Conservation (phyloP, 2,329 filamentous ascomycete species). For the Diaporthe eres region DNA sequence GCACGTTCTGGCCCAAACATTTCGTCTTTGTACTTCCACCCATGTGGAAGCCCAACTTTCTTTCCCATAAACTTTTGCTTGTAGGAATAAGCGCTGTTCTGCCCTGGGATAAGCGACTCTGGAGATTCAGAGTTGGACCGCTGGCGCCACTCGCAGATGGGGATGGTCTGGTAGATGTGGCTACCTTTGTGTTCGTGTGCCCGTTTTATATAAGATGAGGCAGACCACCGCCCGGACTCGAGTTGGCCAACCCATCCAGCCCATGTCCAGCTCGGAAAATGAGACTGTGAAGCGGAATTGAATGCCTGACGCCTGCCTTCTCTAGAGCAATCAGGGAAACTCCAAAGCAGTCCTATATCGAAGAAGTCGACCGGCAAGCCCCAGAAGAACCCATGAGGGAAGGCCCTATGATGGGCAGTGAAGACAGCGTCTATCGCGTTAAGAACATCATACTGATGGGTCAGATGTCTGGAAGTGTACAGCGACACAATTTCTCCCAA, state of each 20-base stretch:
- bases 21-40: background rate
- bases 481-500: background rate
- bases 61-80: background rate
- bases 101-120: background rate
- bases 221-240: background rate
- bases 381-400: background rate
- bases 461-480: background rate
- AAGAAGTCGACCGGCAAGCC: conserved; percentile 6
- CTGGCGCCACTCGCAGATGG: background rate
- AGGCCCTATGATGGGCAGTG: background rate
- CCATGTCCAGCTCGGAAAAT: conserved; percentile 4
- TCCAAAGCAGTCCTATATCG: background rate
- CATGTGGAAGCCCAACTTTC: background rate
- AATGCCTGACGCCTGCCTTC: background rate
- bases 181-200: background rate
- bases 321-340: too few relatives aligned
- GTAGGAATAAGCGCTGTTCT: background rate
- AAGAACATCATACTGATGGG: background rate
- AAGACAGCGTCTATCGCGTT: background rate
- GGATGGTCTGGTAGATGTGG: background rate
- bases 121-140: background rate
- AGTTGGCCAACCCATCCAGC: background rate
- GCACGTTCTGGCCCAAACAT: background rate
- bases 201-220: background rate
- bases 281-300: background rate